These are phyloP conservation scores for Fusarium pseudonygamai DNA, from an alignment of 2,329 filamentous ascomycete species.

Conservation along the genomic window DNA sequence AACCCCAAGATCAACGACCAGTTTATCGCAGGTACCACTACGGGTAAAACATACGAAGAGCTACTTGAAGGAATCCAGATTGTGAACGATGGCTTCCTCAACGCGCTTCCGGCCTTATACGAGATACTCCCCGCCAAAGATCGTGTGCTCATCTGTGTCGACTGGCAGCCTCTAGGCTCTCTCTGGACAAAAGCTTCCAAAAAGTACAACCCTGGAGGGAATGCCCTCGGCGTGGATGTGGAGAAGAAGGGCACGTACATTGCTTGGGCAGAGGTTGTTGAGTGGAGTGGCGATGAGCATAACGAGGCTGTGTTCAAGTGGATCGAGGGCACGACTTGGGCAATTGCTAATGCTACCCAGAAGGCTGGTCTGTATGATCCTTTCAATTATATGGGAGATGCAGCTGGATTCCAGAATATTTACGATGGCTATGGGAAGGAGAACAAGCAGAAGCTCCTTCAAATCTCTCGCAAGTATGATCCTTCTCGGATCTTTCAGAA, in stretches of 20 bases:
- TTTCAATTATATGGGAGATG: slow-evolving; percentile 30
- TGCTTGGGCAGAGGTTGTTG: slow-evolving; percentile 30
- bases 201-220: slow-evolving; percentile 12
- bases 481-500: slow-evolving; percentile 10
- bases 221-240: slow-evolving; percentile 20
- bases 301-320: slow-evolving; percentile 22
- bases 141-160: slow-evolving; percentile 16
- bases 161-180: slow-evolving; percentile 26
- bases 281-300: slow-evolving; percentile 25
- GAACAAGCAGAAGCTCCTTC: slow-evolving; percentile 12
- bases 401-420: slow-evolving; percentile 18
- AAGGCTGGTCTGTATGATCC: slow-evolving; percentile 17
- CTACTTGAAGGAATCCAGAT: slow-evolving; percentile 12
- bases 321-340: slow-evolving; percentile 22
- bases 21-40: slow-evolving; percentile 25
- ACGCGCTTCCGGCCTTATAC: slow-evolving; percentile 7
- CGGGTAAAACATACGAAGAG: slow-evolving; percentile 15
- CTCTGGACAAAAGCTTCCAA: slow-evolving; percentile 16
- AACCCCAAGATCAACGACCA: slow-evolving; percentile 24
- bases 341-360: slow-evolving; percentile 22
- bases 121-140: slow-evolving; percentile 8
- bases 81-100: slow-evolving; percentile 10
- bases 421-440: slow-evolving; percentile 18
- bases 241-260: slow-evolving; percentile 24
- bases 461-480: slow-evolving; percentile 26